Evolutionary conservation across 1,139 yeast species (phyloP).

Genomic region (Taphrina flavorubra): DNA sequence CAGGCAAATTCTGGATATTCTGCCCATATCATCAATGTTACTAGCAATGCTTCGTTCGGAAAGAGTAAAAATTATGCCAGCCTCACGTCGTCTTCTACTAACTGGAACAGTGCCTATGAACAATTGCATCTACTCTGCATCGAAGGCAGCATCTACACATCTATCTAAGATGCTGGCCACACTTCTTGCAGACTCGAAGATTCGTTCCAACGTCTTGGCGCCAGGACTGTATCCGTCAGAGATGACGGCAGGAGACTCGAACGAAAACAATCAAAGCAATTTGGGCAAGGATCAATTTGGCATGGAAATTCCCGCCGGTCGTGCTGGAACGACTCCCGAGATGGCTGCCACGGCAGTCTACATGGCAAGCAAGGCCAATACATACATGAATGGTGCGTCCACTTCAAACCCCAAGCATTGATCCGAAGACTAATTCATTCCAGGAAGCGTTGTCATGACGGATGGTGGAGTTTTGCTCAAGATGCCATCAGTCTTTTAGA

Average conservation of each 20-base stretch:
- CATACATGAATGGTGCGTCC: constrained; percentile 43
- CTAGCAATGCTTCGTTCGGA: constrained; percentile 45
- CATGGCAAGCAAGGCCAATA: constrained; percentile 45
- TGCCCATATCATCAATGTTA: constrained; percentile 45
- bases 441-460: constrained; percentile 40
- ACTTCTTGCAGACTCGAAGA: constrained; percentile 44
- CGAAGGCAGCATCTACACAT: constrained; percentile 46
- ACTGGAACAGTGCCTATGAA: constrained; percentile 18
- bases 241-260: constrained; percentile 44
- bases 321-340: constrained; percentile 45
- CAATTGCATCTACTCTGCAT: constrained; percentile 41
- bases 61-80: constrained; percentile 35
- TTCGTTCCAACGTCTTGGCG: constrained; percentile 44
- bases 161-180: constrained; percentile 46
- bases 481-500: constrained; percentile 44
- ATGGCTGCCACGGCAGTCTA: constrained; percentile 46
- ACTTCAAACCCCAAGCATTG: constrained; percentile 9
- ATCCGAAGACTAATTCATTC: neutral
- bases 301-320: constrained; percentile 43
- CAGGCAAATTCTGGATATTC: constrained; percentile 43
- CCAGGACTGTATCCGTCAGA: constrained; percentile 47
- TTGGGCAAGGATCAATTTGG: constrained; percentile 37
- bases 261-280: constrained; percentile 30
- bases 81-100: neutral
- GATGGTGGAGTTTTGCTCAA: constrained; percentile 46